Evolutionary conservation across 2,329 filamentous ascomycete genomes (phyloP), one percentile per base, ranked within the genome.

Genomic region (Penicillium janthinellum): DNA sequence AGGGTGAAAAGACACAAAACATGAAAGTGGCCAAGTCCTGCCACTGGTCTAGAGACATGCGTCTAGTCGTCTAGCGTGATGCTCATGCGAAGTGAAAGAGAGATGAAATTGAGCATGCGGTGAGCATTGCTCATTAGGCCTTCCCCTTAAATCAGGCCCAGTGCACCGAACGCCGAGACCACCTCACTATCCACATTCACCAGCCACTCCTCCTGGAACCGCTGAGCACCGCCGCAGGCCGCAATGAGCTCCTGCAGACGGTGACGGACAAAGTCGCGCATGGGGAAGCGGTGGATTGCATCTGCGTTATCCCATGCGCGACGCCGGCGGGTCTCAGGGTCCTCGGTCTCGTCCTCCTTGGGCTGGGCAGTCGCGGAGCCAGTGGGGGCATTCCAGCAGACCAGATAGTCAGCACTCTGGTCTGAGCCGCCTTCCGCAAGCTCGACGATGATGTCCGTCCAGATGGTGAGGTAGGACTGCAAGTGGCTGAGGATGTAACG

Each of bases 401-500:
- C 73, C 6, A 81, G 69, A 56, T 81, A 79, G 58, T 81, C 79
- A 41, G 77, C 70, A 54, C 72, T 70, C 28, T 71, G 70, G 37
- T 79, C 78, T 5, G 73, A 69, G 1, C 73, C 67, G 14, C 77
- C 78, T 45, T 81, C 77, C 12, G 77, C 72, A 2, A 82, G 68
- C 54, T 81, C 79, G 22, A 74, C 76, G 41, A 79, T 70, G 22
- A 80, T 72, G 59, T 81, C 77, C 2, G 79, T 81, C 79, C 79
- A 82, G 31, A 79, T 69, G 5, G 71, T 79, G 12, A 82, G 70
- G 50, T 81, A 77, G 4, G 77, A 78, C 62, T 82, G 80, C 25
- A 82, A 66, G 35, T 78, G 71, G 22, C 75, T 75, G 45, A 81
- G 72, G 42, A 81, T 72, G 57, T 77, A 77, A 3, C 66, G 12